Conservation (phyloP, 331 rosid genomes). For the Quercus lobata region DNA sequence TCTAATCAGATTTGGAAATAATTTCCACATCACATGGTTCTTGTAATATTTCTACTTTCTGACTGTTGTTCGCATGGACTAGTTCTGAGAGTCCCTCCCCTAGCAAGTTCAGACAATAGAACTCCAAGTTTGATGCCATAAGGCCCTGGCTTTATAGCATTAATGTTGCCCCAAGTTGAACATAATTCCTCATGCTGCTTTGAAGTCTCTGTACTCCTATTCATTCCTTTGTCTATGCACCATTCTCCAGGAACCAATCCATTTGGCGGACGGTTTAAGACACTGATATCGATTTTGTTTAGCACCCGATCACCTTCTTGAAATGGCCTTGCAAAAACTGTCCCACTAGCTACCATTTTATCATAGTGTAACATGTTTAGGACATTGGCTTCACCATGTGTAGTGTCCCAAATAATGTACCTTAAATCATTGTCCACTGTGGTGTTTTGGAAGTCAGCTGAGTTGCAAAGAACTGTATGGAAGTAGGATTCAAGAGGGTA, state of each 20-base stretch:
- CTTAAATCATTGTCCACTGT: constrained; percentile 46
- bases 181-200: constrained; percentile 31
- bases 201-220: constrained; percentile 12
- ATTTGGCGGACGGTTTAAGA: constrained; percentile 31
- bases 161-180: constrained; percentile 29
- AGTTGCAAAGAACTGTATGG: constrained; percentile 73
- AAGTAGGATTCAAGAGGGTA: constrained; percentile 69
- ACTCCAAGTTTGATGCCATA: constrained; percentile 33
- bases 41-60: background rate
- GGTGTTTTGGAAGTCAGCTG: constrained; percentile 52
- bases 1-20: too few relatives aligned
- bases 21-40: background rate
- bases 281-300: constrained; percentile 43
- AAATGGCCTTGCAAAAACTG: constrained; percentile 69
- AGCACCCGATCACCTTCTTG: constrained; percentile 37
- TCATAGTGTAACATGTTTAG: constrained; percentile 52
- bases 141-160: constrained; percentile 42
- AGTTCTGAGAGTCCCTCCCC: constrained; percentile 18
- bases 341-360: constrained; percentile 39
- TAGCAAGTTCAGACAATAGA: constrained; percentile 23
- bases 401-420: constrained; percentile 47
- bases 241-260: constrained; percentile 58
- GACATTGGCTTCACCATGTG: constrained; percentile 41
- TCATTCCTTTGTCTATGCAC: constrained; percentile 35
- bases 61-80: constrained; percentile 32